These are phyloP conservation scores for Vinca major DNA, from an alignment of 305 asterid species.

Conservation along the genomic window DNA sequence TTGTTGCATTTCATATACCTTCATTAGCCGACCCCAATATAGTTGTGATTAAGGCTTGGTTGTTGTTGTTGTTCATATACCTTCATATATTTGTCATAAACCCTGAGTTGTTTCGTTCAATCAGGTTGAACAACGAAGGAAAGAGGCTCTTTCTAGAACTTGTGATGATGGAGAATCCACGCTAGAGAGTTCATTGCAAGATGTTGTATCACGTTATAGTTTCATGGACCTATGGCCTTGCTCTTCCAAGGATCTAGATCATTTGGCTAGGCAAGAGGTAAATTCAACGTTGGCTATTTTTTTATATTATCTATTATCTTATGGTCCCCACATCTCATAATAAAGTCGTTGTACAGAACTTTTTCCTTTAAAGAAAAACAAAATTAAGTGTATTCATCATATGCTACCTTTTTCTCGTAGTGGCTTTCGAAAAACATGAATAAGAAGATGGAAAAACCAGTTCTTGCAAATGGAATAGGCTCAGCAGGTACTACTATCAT, in stretches of 20 bases:
- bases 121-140: conserved; percentile 92
- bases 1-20: background rate
- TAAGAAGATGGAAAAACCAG: conserved; percentile 54
- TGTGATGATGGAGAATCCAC: conserved; percentile 60
- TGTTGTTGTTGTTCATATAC: no score
- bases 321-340: conserved; percentile 4
- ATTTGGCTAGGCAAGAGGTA: conserved; percentile 86
- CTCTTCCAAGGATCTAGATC: conserved; percentile 82
- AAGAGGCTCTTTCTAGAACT: conserved; percentile 68
- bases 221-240: conserved; percentile 96
- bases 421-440: conserved; percentile 62
- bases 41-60: no score
- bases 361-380: no score
- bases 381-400: conserved; percentile 1
- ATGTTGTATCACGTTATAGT: conserved; percentile 77
- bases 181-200: conserved; percentile 67
- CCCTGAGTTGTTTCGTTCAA: background rate
- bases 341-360: background rate
- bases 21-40: no score
- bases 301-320: background rate
- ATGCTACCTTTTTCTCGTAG: conserved; percentile 23
- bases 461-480: conserved; percentile 46
- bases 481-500: conserved; percentile 40
- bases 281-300: background rate
- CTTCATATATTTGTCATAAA: background rate